Evolutionary conservation across 73 alveolate species (phyloP).

Genomic region (Symbiodinium natans): DNA sequence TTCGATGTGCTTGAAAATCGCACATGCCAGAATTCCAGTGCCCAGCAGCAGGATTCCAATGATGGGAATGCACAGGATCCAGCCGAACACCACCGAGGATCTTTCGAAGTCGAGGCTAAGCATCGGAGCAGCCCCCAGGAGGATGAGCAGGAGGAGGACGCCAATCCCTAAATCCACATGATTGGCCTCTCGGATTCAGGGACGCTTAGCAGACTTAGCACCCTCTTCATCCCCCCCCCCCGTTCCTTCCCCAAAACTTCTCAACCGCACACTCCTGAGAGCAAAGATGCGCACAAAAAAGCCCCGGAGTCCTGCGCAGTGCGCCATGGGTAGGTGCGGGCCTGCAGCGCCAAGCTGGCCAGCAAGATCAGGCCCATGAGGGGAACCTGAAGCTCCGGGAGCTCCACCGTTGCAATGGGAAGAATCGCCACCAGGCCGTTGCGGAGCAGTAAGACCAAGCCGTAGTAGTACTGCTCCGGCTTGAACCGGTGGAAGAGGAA

Average conservation of each 20-base stretch:
- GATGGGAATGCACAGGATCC: slow-evolving; percentile 39
- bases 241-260: too few relatives aligned
- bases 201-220: too few relatives aligned
- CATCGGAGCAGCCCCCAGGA: slow-evolving; percentile 29
- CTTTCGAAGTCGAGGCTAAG: background rate
- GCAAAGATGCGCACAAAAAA: too few relatives aligned
- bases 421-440: slow-evolving; percentile 31
- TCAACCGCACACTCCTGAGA: too few relatives aligned
- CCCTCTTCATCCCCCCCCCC: too few relatives aligned
- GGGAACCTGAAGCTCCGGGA: slow-evolving; percentile 45
- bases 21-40: too few relatives aligned
- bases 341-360: slow-evolving; percentile 16
- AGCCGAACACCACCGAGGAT: slow-evolving; percentile 17
- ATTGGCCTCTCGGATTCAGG: slow-evolving; percentile 1
- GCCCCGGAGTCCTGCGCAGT: slow-evolving; percentile 5
- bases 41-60: slow-evolving; percentile 22
- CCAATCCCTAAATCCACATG: background rate
- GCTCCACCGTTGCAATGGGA: slow-evolving; percentile 17
- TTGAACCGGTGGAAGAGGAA: slow-evolving; percentile 51
- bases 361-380: background rate
- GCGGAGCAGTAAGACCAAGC: slow-evolving; percentile 31
- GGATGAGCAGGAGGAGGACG: slow-evolving; percentile 6
- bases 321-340: slow-evolving; percentile 17
- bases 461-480: slow-evolving; percentile 29
- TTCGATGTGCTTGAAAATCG: background rate